Base-by-base conservation (phyloP, 2,329 filamentous ascomycete genomes). In the Colletotrichum musicola region DNA sequence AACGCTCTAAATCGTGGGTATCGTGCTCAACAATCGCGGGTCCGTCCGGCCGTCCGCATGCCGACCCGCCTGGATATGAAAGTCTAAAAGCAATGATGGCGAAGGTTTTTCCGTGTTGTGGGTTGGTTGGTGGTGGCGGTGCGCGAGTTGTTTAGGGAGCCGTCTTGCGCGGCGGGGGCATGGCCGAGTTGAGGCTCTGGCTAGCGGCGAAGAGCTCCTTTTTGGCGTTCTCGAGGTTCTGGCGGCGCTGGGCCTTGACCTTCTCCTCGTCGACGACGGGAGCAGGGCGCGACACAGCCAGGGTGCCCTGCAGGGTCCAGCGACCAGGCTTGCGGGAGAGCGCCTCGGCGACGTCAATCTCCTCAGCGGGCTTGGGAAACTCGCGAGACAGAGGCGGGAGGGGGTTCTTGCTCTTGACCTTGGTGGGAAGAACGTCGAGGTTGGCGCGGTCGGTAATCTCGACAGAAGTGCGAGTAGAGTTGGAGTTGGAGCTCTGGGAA, bases 171-270 rank as follows among this genome's bases (percentile, higher is more conserved):
- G 63, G 30, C 38, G 63, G 67, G 27, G 62, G 13, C 6, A 51
- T 18, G 20, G 55, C 25, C 5, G 57, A 13, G 35, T 69, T 69
- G 38, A 69, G 51, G 3, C 74, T 69, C 27, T 73, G 75, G 62
- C 79, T 78, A 38, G 78, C 78, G 54, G 79, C 78, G 16, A 84
- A 79, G 16, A 88, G 77, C 40, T 85, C 79, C 68, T 74, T 77
- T 80, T 88, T 88, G 30, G 80, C 80, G 42, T 80, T 79, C 60
- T 84, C 83, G 46, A 87, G 79, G 53, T 82, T 80, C 67, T 75
- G 76, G 16, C 76, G 76, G 46, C 79, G 77, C 66, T 77, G 75
- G 53, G 81, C 80, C 53, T 77, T 75, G 66, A 77, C 74, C 44
- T 76, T 71, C 50, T 71, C 69, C 66, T 70, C 72, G 68, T 75